Evolutionary conservation across 306 rosid genomes (phyloP).

Genomic region (Hylodesmum podocarpum): DNA sequence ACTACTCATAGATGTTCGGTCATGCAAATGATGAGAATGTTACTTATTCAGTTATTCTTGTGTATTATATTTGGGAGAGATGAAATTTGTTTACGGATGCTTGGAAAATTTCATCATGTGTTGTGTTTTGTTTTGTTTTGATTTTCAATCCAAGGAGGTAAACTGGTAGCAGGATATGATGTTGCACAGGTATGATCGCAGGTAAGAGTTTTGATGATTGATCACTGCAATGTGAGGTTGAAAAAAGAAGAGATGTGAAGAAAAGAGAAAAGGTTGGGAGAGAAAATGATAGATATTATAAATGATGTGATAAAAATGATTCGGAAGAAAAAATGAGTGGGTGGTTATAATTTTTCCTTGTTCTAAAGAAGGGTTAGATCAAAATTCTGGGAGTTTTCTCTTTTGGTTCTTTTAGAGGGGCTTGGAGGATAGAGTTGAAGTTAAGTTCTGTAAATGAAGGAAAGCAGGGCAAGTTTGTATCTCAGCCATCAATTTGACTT

Average conservation of each 20-base stretch:
- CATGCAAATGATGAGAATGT: neutral
- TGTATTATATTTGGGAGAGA: neutral
- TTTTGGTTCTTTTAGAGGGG: neutral
- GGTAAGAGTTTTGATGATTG: neutral
- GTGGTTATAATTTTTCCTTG: neutral
- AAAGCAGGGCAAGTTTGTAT: neutral
- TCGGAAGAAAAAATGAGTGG: neutral
- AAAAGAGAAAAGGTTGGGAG: neutral
- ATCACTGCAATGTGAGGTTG: neutral
- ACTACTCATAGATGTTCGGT: no score
- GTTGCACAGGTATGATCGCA: neutral
- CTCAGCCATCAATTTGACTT: neutral
- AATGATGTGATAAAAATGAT: neutral
- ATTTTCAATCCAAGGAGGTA: neutral
- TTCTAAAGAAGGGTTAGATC: neutral
- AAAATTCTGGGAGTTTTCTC: neutral
- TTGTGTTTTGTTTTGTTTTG: neutral
- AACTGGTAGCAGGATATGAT: constrained; percentile 16
- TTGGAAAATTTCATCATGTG: neutral
- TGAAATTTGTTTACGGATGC: neutral
- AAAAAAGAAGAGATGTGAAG: neutral
- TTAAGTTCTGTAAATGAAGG: neutral
- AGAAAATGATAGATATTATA: neutral
- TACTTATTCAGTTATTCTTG: neutral
- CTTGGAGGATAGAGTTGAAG: neutral